Percentiles rank a stretch among this genome's conserved stretches.
phyloP scores from a whole-genome alignment of 2,329 filamentous ascomycete species.

The Trichoderma polysporum region DNA sequence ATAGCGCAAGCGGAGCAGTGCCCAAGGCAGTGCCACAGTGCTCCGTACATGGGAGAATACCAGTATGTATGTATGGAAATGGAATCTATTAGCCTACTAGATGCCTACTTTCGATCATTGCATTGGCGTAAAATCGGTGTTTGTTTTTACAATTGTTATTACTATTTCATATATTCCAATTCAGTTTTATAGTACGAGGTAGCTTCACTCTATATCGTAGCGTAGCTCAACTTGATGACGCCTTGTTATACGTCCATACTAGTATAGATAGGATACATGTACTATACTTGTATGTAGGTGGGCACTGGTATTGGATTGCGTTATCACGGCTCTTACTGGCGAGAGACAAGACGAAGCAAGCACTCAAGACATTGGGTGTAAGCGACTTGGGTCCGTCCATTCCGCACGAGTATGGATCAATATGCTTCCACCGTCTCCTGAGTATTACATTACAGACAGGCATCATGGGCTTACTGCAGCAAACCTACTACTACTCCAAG shows the following conservation, averaged over 20 bases:
- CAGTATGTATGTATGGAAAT: too few species aligned
- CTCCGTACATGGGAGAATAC: too few species aligned
- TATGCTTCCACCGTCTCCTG: not conserved
- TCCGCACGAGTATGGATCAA: not conserved
- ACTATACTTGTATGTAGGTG: not conserved
- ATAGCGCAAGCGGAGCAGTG: not conserved
- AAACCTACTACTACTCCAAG: too few species aligned
- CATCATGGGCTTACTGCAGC: slow-evolving; percentile 1
- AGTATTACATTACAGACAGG: not conserved
- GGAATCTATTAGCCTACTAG: too few species aligned
- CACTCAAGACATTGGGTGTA: not conserved
- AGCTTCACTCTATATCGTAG: too few species aligned
- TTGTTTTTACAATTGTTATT: too few species aligned
- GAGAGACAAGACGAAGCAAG: not conserved
- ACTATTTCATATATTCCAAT: not conserved
- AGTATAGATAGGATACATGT: too few species aligned
- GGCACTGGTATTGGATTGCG: not conserved
- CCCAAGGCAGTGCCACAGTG: not conserved
- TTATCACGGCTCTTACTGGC: not conserved
- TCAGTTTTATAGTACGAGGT: too few species aligned
- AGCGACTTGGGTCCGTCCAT: not conserved
- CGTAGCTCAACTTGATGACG: too few species aligned
- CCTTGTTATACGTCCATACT: too few species aligned
- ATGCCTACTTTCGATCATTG: too few species aligned
- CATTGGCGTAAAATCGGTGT: too few species aligned